These are phyloP conservation scores for Davidsoniella virescens DNA, from an alignment of 2,329 filamentous ascomycete genomes.

Conservation along the genomic window DNA sequence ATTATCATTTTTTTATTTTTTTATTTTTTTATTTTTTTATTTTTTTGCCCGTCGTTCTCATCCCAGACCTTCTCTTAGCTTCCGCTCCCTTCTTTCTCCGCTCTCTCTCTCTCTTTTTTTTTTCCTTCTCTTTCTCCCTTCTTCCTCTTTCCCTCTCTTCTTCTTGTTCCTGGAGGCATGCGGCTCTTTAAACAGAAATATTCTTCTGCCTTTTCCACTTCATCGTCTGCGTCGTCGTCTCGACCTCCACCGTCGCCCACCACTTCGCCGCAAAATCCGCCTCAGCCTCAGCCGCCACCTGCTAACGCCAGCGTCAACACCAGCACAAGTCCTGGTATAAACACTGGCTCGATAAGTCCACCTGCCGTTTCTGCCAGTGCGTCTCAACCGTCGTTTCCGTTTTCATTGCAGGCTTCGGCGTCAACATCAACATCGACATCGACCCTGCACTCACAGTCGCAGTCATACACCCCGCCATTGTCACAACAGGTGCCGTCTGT, in stretches of 20 bases:
- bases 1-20: conserved; percentile 1
- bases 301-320: background rate
- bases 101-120: conserved; percentile 15
- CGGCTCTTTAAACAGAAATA: conserved; percentile 12
- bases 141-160: conserved; percentile 9
- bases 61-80: conserved; percentile 8
- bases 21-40: background rate
- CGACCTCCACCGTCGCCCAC: conserved; percentile 1
- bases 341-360: background rate
- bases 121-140: conserved; percentile 2
- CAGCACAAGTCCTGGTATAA: background rate
- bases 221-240: conserved; percentile 8
- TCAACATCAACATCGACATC: conserved; percentile 1
- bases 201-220: conserved; percentile 11
- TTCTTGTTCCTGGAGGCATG: conserved; percentile 14
- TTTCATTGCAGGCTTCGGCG: background rate
- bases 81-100: conserved; percentile 14
- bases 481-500: background rate
- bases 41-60: conserved; percentile 13
- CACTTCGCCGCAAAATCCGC: background rate
- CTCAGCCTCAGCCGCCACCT: background rate
- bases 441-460: conserved; percentile 3
- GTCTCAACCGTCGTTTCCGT: background rate
- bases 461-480: conserved; percentile 1
- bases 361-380: background rate